Evolutionary conservation across 164 flowering plant genomes (phyloP).

Genomic region (Berberis vulgaris): DNA sequence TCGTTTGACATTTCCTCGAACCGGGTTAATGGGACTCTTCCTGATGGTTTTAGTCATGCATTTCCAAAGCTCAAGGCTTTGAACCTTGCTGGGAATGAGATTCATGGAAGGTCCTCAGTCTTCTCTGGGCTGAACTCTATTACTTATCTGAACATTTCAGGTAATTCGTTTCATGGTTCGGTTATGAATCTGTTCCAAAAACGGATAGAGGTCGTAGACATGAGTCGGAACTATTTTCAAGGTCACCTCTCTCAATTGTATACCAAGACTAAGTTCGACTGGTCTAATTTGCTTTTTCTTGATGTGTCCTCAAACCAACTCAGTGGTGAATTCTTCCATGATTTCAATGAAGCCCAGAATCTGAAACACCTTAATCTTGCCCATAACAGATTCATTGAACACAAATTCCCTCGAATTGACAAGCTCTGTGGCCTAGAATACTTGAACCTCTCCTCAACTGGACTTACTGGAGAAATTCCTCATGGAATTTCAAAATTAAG

Average conservation of each 20-base stretch:
- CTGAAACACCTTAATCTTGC: constrained; percentile 73
- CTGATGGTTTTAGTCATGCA: constrained; percentile 51
- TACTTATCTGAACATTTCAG: constrained; percentile 53
- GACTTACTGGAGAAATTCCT: constrained; percentile 44
- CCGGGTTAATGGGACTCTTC: constrained; percentile 45
- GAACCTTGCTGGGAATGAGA: constrained; percentile 58
- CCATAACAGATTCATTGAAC: constrained; percentile 49
- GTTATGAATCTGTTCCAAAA: constrained; percentile 40
- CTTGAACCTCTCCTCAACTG: constrained; percentile 60
- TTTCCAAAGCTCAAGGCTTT: constrained; percentile 49
- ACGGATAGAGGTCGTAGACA: constrained; percentile 51
- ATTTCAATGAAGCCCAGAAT: constrained; percentile 35
- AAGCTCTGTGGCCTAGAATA: constrained; percentile 41
- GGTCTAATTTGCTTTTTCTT: constrained; percentile 51
- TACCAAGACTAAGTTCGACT: constrained; percentile 40
- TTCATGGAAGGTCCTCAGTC: constrained; percentile 49
- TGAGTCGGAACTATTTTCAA: constrained; percentile 69
- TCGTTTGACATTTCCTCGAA: constrained; percentile 57
- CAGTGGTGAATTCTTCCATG: constrained; percentile 48
- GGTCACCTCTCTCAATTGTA: constrained; percentile 69
- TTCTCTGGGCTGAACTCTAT: constrained; percentile 43
- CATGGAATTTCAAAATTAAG: constrained; percentile 32
- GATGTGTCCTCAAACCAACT: constrained; percentile 70
- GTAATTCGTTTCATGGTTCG: constrained; percentile 63
- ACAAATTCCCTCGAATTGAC: constrained; percentile 34